Evolutionary conservation across 2,329 filamentous ascomycete species (phyloP).

Genomic region (Penicillium sp.): DNA sequence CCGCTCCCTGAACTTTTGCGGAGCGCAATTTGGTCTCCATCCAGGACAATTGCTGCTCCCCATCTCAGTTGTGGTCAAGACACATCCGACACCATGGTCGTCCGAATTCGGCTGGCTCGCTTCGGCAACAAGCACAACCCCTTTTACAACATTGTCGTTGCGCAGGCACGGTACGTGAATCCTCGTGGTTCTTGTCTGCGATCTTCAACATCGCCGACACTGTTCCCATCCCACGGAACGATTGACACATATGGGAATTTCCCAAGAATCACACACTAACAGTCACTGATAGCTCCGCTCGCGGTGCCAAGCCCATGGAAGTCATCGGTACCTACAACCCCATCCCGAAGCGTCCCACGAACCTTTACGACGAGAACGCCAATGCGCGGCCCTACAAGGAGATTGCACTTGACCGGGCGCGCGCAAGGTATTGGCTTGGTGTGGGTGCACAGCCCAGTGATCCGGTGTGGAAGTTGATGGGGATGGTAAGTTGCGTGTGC

Average conservation of each 20-base stretch:
- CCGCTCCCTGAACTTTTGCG: constrained; percentile 32
- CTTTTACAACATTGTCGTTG: constrained; percentile 96
- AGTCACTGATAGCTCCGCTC: constrained; percentile 64
- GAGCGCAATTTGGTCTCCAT: constrained; percentile 18
- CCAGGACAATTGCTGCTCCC: constrained; percentile 1
- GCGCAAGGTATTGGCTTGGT: constrained; percentile 93
- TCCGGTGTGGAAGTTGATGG: constrained; percentile 79
- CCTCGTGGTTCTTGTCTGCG: constrained; percentile 3
- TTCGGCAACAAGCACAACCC: constrained; percentile 86
- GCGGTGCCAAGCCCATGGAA: constrained; percentile 85
- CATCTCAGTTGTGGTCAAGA: constrained; percentile 4
- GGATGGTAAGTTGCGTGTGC: constrained; percentile 71
- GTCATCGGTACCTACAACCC: constrained; percentile 72
- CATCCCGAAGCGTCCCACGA: constrained; percentile 53
- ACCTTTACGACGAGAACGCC: constrained; percentile 47
- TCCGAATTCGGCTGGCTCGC: constrained; percentile 89
- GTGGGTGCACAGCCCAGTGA: constrained; percentile 94
- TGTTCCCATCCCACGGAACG: background rate
- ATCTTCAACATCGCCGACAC: background rate
- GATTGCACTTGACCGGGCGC: constrained; percentile 74
- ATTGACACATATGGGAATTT: background rate
- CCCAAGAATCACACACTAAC: too few relatives aligned
- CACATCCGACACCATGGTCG: constrained; percentile 65
- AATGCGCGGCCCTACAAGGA: constrained; percentile 79
- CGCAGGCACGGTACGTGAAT: constrained; percentile 73